Conservation (phyloP, 371 early-diverging fungal genomes). For the Smittium culicis region DNA sequence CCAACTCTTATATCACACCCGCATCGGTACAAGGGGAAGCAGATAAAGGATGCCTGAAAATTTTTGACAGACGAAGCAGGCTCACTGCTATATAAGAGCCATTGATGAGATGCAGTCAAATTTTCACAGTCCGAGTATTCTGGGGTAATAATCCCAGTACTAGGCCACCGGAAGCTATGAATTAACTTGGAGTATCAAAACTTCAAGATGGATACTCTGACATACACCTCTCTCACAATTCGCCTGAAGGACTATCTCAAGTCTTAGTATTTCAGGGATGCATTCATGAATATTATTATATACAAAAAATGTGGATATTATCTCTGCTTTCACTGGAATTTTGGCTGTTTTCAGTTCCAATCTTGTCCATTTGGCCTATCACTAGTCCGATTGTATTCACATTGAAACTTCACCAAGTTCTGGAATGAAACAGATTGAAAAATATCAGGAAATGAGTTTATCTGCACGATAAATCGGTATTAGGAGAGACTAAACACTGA, state of each 20-base stretch:
- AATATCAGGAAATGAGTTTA: not conserved
- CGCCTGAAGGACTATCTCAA: not conserved
- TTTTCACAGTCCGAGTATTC: not conserved
- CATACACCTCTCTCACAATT: not conserved
- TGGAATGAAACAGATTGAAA: not conserved
- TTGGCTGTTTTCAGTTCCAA: not conserved
- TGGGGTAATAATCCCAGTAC: not conserved
- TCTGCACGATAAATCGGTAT: not conserved
- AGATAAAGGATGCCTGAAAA: not conserved
- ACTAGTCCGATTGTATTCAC: not conserved
- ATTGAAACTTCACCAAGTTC: not conserved
- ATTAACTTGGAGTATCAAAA: not conserved
- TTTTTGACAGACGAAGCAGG: not conserved
- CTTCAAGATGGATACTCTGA: not conserved
- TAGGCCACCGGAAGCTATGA: not conserved
- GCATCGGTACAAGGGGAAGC: not conserved
- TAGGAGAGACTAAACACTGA: not conserved
- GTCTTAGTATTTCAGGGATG: not conserved
- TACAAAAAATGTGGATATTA: not conserved
- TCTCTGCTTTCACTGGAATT: not conserved
- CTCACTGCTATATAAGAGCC: not conserved
- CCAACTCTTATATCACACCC: not conserved
- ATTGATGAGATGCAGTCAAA: not conserved
- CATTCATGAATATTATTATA: not conserved
- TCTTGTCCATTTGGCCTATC: not conserved